Conservation (phyloP, 2,329 filamentous ascomycete genomes). For the Aureobasidium melanogenum region DNA sequence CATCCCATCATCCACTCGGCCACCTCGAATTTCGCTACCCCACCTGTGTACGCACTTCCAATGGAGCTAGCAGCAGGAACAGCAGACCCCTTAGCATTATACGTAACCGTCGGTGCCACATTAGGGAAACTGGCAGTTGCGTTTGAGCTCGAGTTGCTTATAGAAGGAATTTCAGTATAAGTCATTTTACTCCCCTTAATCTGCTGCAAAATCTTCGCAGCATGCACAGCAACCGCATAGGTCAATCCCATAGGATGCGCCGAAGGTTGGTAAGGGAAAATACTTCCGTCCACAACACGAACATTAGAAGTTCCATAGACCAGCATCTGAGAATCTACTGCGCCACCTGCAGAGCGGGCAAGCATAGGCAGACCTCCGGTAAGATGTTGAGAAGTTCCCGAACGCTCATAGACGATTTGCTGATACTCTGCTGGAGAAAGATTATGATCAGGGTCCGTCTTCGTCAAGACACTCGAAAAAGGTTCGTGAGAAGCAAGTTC, state of each 20-base stretch:
- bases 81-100: background rate
- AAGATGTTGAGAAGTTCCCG: conserved; percentile 3
- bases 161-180: background rate
- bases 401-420: background rate
- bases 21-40: background rate
- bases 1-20: background rate
- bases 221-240: background rate
- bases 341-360: conserved; percentile 22
- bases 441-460: background rate
- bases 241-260: conserved; percentile 23
- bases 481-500: background rate
- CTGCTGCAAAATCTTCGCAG: background rate
- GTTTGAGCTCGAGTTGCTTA: background rate
- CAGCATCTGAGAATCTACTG: conserved; percentile 24
- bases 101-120: background rate
- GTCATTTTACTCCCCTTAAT: background rate
- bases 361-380: conserved; percentile 21
- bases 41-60: background rate
- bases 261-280: conserved; percentile 25
- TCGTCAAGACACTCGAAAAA: background rate
- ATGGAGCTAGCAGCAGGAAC: background rate
- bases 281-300: conserved; percentile 28
- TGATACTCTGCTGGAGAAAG: background rate
- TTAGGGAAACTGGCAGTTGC: background rate
- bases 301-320: conserved; percentile 28